phyloP scores from a whole-genome alignment of 2,329 filamentous ascomycete genomes.

The Purpureocillium takamizusanense region DNA sequence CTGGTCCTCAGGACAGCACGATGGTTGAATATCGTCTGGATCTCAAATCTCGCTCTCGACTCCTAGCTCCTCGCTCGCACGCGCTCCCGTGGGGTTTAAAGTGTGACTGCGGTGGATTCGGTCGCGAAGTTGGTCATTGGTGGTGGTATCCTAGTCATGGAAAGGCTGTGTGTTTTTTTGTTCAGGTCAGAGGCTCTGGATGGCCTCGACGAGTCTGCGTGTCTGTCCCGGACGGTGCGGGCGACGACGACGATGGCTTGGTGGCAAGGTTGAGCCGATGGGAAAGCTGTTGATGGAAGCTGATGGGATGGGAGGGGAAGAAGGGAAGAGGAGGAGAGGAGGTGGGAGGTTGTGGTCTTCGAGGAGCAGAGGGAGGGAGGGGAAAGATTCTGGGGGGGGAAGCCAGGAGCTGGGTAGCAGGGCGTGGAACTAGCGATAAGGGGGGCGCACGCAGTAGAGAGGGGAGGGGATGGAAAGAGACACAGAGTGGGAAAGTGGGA shows the following conservation, averaged over 20 bases:
- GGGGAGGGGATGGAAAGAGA: conserved; percentile 7
- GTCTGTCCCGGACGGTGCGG: conserved; percentile 6
- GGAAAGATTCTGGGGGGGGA: conserved; percentile 7
- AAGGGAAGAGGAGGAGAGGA: conserved; percentile 7
- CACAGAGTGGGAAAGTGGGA: conserved; percentile 6
- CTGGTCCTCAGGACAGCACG: conserved; percentile 27
- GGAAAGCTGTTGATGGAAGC: conserved; percentile 5
- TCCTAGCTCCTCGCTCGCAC: conserved; percentile 47
- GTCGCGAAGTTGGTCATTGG: conserved; percentile 44
- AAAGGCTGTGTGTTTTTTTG: conserved; percentile 24
- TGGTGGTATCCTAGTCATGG: conserved; percentile 31
- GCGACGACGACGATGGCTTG: conserved; percentile 18
- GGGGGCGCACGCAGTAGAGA: conserved; percentile 11
- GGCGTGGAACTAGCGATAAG: conserved; percentile 9
- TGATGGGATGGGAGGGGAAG: conserved; percentile 10
- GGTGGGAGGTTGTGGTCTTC: conserved; percentile 9
- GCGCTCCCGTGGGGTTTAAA: conserved; percentile 63
- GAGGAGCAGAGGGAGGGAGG: conserved; percentile 7
- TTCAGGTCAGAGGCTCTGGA: conserved; percentile 17
- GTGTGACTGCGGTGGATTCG: conserved; percentile 52
- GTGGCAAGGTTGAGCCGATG: conserved; percentile 11
- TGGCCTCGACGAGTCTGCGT: conserved; percentile 18
- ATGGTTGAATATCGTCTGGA: conserved; percentile 51
- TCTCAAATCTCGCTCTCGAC: conserved; percentile 20
- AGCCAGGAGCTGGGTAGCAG: conserved; percentile 6